Conservation (phyloP, 305 asterid species). For the Petunia hybrid region DNA sequence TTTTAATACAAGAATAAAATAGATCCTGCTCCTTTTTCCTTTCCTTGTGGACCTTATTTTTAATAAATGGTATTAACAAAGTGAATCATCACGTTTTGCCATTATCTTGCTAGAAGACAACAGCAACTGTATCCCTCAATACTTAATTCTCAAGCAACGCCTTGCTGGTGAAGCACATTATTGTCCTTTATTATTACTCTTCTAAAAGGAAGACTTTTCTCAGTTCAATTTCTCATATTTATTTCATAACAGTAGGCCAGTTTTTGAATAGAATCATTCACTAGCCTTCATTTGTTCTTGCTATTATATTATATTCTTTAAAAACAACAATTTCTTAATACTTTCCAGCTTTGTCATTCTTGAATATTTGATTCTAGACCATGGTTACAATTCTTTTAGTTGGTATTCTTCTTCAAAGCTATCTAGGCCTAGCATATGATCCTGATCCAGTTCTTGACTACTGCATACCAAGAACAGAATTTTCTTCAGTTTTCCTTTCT, state of each 20-base stretch:
- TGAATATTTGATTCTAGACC: neutral
- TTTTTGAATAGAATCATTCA: slow-evolving; percentile 9
- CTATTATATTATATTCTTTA: neutral
- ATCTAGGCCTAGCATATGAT: slow-evolving; percentile 56
- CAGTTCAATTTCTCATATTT: neutral
- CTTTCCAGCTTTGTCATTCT: neutral
- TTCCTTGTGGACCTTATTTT: slow-evolving; percentile 3
- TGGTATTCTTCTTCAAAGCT: slow-evolving; percentile 37
- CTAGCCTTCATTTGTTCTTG: neutral
- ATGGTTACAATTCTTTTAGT: slow-evolving; percentile 47
- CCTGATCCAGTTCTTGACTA: slow-evolving; percentile 72
- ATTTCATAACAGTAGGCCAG: slow-evolving; percentile 4
- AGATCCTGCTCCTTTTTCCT: neutral
- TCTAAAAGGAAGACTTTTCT: slow-evolving; percentile 20
- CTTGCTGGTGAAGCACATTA: slow-evolving; percentile 27
- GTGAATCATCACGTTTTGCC: slow-evolving; percentile 25
- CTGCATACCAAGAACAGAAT: slow-evolving; percentile 71
- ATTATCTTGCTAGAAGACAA: slow-evolving; percentile 30
- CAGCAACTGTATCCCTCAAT: slow-evolving; percentile 1
- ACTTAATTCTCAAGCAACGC: slow-evolving; percentile 58
- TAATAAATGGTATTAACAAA: neutral
- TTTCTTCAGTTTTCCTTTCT: slow-evolving; percentile 55
- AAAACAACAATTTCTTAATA: too few species aligned
- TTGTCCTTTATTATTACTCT: slow-evolving; percentile 27
- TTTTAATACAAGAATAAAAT: slow-evolving; percentile 34